Evolutionary conservation across 305 asterid species (phyloP), one percentile per base, ranked within the genome.

Genomic region (Caryopteris hybrid): DNA sequence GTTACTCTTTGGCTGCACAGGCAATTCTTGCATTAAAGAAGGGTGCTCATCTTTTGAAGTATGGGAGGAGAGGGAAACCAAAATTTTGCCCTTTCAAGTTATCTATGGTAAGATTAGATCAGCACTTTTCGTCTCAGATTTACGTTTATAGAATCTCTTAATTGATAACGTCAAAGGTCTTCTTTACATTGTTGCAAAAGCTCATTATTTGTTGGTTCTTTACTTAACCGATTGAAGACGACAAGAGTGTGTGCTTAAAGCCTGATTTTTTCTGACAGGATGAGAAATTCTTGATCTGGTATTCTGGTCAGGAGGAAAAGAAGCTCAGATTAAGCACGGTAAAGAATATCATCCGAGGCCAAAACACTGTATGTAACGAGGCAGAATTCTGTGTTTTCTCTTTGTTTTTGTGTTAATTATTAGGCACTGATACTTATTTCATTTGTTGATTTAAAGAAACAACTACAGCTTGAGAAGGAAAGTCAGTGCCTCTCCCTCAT

Each of bases 11-110:
- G 50, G 4, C 8, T 59, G 56, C 36, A 48, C 52, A 70, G 75
- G 75, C 75, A 12, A 61, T 70, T 14, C 69, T 70, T 61, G 69
- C 75, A 21, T 51, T 70, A 16, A 70, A 70, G 69, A 70, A 70
- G 56, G 75, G 75, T 5, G 63, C 69, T 29, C 75, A 70, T 52
- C 69, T 70, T 2, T 61, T 70, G 47, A 70, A 61, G 69, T 61
- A 70, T 61, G 56, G 69, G 11, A 43, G 9, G 2, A 61, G 47
- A 21, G 75, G 69, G 13, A 70, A 52, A 39, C 69, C 57, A 0
- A 70, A 70, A 41, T 61, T 70, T 29, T 52, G 75, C 47, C 75
- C 56, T 61, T 70, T 70, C 52, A 70, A 58, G 59, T 51, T 70
- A 52, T 70, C 75, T 12, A 61, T 70, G 75, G 74, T 69, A 48